Evolutionary conservation across 2,329 filamentous ascomycete genomes (phyloP), one percentile per base, ranked within the genome.

Genomic region (Exophiala oligosperma): DNA sequence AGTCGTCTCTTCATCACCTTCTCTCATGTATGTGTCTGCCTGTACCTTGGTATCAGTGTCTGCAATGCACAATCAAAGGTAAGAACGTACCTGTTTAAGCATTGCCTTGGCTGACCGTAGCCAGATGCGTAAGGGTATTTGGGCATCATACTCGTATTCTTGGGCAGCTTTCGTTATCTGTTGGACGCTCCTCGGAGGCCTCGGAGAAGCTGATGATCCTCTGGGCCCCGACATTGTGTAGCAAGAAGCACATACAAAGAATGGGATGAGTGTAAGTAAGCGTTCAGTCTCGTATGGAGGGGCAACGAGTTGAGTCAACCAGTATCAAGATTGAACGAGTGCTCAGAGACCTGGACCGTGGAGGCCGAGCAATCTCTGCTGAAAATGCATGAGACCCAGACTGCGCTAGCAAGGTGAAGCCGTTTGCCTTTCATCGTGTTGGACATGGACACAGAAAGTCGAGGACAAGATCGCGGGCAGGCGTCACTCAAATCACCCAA

Each of bases 1-100:
- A 3, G 93, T 90, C 70, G 94, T 89, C 67, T 92, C 85, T 64
- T 91, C 85, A 74, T 97, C 92, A 68, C 88, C 88, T 73, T 97
- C 93, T 43, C 84, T 83, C 68, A 94, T 83, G 71, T 96, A 96
- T 67, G 93, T 91, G 52, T 85, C 81, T 21, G 91, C 92, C 90
- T 97, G 69, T 11, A 54, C 35, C 55, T 24, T 47, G 41, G 66
- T 63, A 54, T 67, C 56, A 69, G 67, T 64, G 47, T 24, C 9
- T 11, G 28, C 35, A 32, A 35, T 26, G 14, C 26, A 32, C 49
- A 14, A 24, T 60, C 23, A 49, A n/a, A 24, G 21, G 55, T 37
- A 26, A 21, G 26, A 35, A 72, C 80, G 51, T 67, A 95, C 92
- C 83, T 96, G 90, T 73, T 91, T 88, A 61, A 89, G 81, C 52